Evolutionary conservation across 352 stramenopile genomes (phyloP).

Genomic region (Phytophthora ohioensis): DNA sequence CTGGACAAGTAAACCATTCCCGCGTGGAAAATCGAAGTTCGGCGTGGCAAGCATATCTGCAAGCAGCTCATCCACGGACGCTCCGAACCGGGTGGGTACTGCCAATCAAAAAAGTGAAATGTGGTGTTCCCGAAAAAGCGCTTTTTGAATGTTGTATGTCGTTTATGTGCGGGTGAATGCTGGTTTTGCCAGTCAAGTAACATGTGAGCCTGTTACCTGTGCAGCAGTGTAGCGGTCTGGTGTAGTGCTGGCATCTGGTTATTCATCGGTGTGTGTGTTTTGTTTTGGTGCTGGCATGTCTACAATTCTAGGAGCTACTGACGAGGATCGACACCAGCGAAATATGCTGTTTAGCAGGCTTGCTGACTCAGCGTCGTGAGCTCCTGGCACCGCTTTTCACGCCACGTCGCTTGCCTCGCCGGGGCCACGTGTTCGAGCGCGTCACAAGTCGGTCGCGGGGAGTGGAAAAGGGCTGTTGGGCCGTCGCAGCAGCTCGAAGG

Average conservation of each 20-base stretch:
- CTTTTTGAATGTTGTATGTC: slow-evolving; percentile 31
- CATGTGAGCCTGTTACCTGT: slow-evolving; percentile 33
- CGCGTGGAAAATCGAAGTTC: slow-evolving; percentile 5
- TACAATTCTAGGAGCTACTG: slow-evolving; percentile 11
- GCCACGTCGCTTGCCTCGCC: slow-evolving; percentile 35
- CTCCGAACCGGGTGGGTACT: slow-evolving; percentile 45
- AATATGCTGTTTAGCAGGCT: slow-evolving; percentile 45
- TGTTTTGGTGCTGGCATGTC: slow-evolving; percentile 15
- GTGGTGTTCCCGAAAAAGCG: slow-evolving; percentile 28
- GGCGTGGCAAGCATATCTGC: slow-evolving; percentile 20
- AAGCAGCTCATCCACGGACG: slow-evolving; percentile 17
- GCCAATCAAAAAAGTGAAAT: slow-evolving; percentile 44
- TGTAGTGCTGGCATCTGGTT: slow-evolving; percentile 17
- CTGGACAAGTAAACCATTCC: slow-evolving; percentile 33
- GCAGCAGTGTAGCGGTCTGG: slow-evolving; percentile 5
- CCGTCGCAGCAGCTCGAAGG: slow-evolving; percentile 9
- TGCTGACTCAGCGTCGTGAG: slow-evolving; percentile 26
- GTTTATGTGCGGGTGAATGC: slow-evolving; percentile 10
- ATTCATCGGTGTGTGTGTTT: slow-evolving; percentile 19
- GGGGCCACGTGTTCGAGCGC: slow-evolving; percentile 32
- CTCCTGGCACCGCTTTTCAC: slow-evolving; percentile 7
- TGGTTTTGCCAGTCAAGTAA: slow-evolving; percentile 27
- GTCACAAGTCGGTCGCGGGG: slow-evolving; percentile 25
- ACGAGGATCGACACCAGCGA: slow-evolving; percentile 8
- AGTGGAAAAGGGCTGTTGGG: slow-evolving; percentile 39